A percentile compares a stretch with the other conserved stretches of the same genome.
These are phyloP conservation scores for Trypanosoma platydactyli DNA, from an alignment of 208 protist genomes.

Conservation along the genomic window DNA sequence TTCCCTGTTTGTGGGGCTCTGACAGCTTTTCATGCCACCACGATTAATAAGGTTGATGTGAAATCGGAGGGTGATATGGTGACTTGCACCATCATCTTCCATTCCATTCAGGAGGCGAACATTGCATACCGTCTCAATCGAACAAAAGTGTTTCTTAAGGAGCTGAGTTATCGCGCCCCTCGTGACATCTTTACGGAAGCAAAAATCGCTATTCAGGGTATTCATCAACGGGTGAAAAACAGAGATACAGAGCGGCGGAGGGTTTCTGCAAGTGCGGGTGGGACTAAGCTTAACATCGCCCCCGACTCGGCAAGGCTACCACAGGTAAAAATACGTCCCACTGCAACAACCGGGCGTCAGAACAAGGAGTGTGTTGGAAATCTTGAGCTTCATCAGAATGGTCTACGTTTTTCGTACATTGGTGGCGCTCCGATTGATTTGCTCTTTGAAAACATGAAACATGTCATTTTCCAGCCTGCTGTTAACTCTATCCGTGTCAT, in stretches of 20 bases:
- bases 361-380: slow-evolving; percentile 85
- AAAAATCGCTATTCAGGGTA: slow-evolving; percentile 60
- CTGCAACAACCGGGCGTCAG: slow-evolving; percentile 63
- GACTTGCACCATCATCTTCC: slow-evolving; percentile 89
- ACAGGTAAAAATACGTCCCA: slow-evolving; percentile 91
- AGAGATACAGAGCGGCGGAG: slow-evolving; percentile 64
- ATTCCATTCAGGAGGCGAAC: slow-evolving; percentile 78
- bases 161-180: slow-evolving; percentile 72
- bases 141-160: slow-evolving; percentile 86
- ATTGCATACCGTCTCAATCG: slow-evolving; percentile 80
- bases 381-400: slow-evolving; percentile 96
- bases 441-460: slow-evolving; percentile 96
- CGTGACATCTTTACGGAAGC: slow-evolving; percentile 63
- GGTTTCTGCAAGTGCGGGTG: slow-evolving; percentile 40
- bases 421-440: slow-evolving; percentile 89
- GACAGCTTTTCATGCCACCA: slow-evolving; percentile 95
- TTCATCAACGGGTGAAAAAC: slow-evolving; percentile 76
- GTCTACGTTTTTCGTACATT: slow-evolving; percentile 92
- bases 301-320: slow-evolving; percentile 59
- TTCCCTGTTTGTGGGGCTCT: slow-evolving; percentile 92
- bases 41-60: slow-evolving; percentile 94
- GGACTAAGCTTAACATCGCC: slow-evolving; percentile 45
- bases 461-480: slow-evolving; percentile 97
- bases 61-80: slow-evolving; percentile 74
- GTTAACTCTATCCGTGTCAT: slow-evolving; percentile 92